These are phyloP conservation scores for Tolypocladium guangdongense DNA, from an alignment of 2,329 filamentous ascomycete genomes.

Conservation along the genomic window DNA sequence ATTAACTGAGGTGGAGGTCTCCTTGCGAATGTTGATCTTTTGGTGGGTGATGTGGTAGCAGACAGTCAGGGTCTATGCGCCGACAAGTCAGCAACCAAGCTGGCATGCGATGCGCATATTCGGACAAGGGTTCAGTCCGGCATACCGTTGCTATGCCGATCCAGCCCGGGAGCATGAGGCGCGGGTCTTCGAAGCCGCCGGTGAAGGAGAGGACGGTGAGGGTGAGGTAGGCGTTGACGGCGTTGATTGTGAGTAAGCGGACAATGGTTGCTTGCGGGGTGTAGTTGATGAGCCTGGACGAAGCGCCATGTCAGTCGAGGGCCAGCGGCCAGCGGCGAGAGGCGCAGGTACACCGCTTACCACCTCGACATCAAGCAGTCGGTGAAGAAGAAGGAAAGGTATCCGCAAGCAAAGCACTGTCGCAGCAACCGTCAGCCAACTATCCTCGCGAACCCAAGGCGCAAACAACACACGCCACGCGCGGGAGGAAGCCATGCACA, in stretches of 20 bases:
- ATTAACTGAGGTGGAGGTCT: conserved; percentile 66
- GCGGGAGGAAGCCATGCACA: conserved; percentile 26
- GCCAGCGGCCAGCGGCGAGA: background rate
- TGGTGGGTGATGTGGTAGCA: conserved; percentile 69
- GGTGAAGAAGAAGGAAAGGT: conserved; percentile 73
- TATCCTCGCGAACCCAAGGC: background rate
- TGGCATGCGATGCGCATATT: background rate
- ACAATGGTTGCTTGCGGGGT: conserved; percentile 72
- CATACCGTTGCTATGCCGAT: conserved; percentile 63
- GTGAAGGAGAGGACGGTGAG: conserved; percentile 60
- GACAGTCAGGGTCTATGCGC: conserved; percentile 52
- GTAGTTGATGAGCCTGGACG: conserved; percentile 65
- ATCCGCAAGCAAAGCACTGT: conserved; percentile 65
- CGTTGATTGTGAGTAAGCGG: conserved; percentile 64
- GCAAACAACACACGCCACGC: background rate
- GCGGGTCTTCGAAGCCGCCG: conserved; percentile 58
- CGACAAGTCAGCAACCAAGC: background rate
- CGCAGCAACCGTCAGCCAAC: background rate
- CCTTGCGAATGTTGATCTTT: conserved; percentile 69
- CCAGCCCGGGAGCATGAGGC: conserved; percentile 66
- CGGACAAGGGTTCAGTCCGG: conserved; percentile 5
- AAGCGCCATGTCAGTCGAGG: background rate
- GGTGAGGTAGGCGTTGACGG: conserved; percentile 64
- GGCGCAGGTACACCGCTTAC: conserved; percentile 28
- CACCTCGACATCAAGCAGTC: conserved; percentile 79